Base-by-base conservation (phyloP, 148 eudicot genomes). In the Linanthus parryae region DNA sequence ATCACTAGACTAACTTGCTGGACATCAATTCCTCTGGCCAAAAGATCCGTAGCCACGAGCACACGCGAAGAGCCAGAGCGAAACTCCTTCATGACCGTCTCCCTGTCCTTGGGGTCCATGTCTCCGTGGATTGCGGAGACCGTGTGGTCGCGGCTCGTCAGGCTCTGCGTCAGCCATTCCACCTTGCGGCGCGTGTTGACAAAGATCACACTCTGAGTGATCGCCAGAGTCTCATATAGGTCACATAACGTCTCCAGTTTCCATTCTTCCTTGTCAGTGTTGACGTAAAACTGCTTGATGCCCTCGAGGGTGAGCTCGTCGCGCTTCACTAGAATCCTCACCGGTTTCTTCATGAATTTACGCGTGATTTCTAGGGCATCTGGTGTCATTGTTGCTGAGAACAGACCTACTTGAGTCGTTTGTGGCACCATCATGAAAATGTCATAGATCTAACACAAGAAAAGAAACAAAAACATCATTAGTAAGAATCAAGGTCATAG, bases 11-110 rank as follows among this genome's bases (percentile, higher is more conserved):
- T 79, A 28, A 83, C 91, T 77, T 83, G 91, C 60, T 79, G 91
- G 35, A 83, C 91, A 65, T 83, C 91, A 22, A 83, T 83, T 68
- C 91, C 91, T 74, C 91, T 83, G 16, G 91, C 91, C 38, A 83
- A 43, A 44, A 83, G 78, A 57, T 83, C 91, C 23, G 91, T 83
- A 45, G 91, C 77, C 15, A 83, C 80, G 31, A 83, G 83, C 38
- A 83, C 91, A 51, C 85, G 80, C 5, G 91, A 83, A 1, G 91
- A 83, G 3, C 91, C 91, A 15, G 91, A 83, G 1, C 91, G 73
- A 50, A 83, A 83, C 26, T 83, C 91, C 7, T 83, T 63, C 91
- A 83, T 83, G 48, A 83, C 80, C 29, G 80, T 80, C 30, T 83
- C 91, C 51, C 91, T 68, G 1, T 75, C 77, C 54, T 83, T 83